These are phyloP conservation scores for Schizopora paradoxa DNA, from an alignment of 1,284 basidiomycete species.

Conservation along the genomic window DNA sequence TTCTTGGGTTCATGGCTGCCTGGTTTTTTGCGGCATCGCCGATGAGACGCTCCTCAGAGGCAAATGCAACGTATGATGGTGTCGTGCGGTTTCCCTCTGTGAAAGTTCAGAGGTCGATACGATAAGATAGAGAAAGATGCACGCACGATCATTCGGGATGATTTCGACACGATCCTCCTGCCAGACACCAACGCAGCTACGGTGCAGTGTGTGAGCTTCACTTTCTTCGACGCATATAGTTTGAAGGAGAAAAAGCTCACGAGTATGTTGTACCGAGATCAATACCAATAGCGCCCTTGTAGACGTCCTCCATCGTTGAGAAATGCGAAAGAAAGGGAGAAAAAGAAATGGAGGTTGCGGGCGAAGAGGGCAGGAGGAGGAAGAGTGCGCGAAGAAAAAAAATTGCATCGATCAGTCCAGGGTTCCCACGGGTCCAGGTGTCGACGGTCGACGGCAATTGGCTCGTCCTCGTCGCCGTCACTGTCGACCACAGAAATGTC, in stretches of 20 bases:
- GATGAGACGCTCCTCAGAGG: constrained; percentile 94
- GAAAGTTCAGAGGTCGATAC: constrained; percentile 17
- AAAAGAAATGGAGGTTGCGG: constrained; percentile 24
- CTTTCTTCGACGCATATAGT: constrained; percentile 14
- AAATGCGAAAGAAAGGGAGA: constrained; percentile 23
- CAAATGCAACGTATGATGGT: constrained; percentile 99
- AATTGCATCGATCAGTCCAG: constrained; percentile 36
- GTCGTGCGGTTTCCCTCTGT: constrained; percentile 98
- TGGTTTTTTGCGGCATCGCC: constrained; percentile 99
- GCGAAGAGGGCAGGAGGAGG: constrained; percentile 28
- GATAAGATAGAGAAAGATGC: constrained; percentile 7
- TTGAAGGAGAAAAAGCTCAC: constrained; percentile 39
- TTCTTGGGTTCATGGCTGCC: constrained; percentile 92
- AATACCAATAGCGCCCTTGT: constrained; percentile 95
- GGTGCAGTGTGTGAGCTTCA: constrained; percentile 8
- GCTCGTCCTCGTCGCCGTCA: not conserved
- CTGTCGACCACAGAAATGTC: not conserved
- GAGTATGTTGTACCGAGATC: constrained; percentile 91
- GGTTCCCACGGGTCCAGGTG: constrained; percentile 35
- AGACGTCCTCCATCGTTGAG: constrained; percentile 89
- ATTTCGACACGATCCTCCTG: constrained; percentile 99
- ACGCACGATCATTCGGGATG: constrained; percentile 92
- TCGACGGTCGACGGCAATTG: constrained; percentile 31
- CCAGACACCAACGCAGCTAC: constrained; percentile 93
- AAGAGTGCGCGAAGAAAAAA: constrained; percentile 31